Percentiles rank a stretch among this genome's conserved stretches.
Conservation (phyloP, 2,329 filamentous ascomycete species). For the Arthrocladium fulminans region DNA sequence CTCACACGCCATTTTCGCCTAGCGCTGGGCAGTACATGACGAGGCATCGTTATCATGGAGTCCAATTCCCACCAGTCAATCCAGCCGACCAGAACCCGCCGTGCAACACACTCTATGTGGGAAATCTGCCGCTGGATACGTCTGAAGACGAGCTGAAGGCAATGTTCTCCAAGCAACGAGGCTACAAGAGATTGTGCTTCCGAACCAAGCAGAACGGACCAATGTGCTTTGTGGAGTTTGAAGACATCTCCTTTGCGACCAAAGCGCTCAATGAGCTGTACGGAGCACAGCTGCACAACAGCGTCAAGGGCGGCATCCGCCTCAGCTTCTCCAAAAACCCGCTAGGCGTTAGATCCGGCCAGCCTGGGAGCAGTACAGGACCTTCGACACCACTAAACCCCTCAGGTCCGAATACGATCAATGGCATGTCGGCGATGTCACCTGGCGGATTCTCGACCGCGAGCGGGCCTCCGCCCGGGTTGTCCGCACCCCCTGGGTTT, state of each 20-base stretch:
- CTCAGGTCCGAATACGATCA: conserved; percentile 47
- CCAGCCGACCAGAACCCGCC: conserved; percentile 94
- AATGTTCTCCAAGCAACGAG: conserved; percentile 84
- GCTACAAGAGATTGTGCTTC: conserved; percentile 92
- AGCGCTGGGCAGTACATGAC: conserved; percentile 46
- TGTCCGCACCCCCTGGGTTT: conserved; percentile 66
- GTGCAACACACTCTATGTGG: conserved; percentile 95
- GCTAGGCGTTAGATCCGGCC: conserved; percentile 76
- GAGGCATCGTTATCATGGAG: conserved; percentile 49
- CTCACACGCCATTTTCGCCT: conserved; percentile 50
- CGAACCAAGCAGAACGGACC: conserved; percentile 89
- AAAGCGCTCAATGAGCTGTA: conserved; percentile 86
- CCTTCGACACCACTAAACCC: conserved; percentile 43
- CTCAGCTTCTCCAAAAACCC: conserved; percentile 97
- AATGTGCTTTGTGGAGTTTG: conserved; percentile 99
- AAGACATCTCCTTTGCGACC: conserved; percentile 84
- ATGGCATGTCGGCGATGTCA: conserved; percentile 46
- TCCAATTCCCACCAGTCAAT: conserved; percentile 76
- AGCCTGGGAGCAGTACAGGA: conserved; percentile 46
- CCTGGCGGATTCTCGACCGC: conserved; percentile 57
- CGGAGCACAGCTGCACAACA: conserved; percentile 78
- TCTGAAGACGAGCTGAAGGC: conserved; percentile 93
- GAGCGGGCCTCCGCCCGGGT: conserved; percentile 71
- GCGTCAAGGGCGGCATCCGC: conserved; percentile 86
- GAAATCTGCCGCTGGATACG: conserved; percentile 87